A percentile compares a stretch with the other conserved stretches of the same genome.
phyloP scores from a whole-genome alignment of 1,284 basidiomycete species.

The Vanrija humicola region DNA sequence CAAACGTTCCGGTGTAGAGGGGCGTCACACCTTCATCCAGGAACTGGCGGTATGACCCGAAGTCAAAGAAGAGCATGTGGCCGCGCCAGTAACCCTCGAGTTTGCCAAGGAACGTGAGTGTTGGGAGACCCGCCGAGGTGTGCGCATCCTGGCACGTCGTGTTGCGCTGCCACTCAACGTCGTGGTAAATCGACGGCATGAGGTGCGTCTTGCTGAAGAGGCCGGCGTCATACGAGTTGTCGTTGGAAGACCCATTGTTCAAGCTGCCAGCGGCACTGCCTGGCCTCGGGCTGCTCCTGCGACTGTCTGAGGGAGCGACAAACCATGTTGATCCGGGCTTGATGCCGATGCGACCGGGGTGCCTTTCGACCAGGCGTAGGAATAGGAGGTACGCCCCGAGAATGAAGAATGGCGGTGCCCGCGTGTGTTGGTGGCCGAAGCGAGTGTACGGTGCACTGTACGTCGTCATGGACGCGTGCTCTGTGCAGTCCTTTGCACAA shows the following conservation, averaged over 20 bases:
- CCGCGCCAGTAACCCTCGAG: constrained; percentile 54
- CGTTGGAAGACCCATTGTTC: no score
- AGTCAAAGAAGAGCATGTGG: constrained; percentile 55
- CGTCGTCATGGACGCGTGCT: constrained; percentile 19
- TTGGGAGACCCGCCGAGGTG: constrained; percentile 48
- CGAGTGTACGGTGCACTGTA: constrained; percentile 37
- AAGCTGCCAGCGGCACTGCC: no score
- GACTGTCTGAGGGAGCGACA: no score
- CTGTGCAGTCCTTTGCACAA: constrained; percentile 22
- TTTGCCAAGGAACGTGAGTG: constrained; percentile 46
- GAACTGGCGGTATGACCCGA: constrained; percentile 54
- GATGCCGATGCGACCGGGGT: constrained; percentile 32
- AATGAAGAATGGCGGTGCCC: constrained; percentile 37
- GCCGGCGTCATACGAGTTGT: constrained; percentile 5
- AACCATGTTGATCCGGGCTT: constrained; percentile 3
- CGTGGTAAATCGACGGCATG: constrained; percentile 41
- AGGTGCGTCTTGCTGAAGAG: constrained; percentile 31
- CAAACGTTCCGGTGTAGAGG: constrained; percentile 47
- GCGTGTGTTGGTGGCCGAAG: constrained; percentile 41
- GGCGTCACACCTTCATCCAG: constrained; percentile 49
- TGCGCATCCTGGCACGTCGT: constrained; percentile 50
- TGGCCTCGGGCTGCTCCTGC: no score
- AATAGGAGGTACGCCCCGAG: constrained; percentile 36
- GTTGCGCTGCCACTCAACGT: constrained; percentile 49
- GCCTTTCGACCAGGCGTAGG: constrained; percentile 36